Evolutionary conservation across 108 stramenopile genomes (phyloP).

Genomic region (Skeletonema grethae): DNA sequence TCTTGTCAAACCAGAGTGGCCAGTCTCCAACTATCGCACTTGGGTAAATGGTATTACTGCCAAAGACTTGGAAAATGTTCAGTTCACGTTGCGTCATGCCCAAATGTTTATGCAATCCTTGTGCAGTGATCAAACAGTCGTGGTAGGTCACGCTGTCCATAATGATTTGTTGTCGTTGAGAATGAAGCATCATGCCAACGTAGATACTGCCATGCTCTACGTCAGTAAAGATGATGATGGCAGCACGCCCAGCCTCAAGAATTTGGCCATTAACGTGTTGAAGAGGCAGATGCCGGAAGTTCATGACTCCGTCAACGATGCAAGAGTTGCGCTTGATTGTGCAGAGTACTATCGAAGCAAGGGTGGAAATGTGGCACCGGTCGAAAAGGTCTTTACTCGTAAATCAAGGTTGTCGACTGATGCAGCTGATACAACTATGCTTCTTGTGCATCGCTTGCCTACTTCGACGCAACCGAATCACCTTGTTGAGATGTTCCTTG

Average conservation of each 20-base stretch:
- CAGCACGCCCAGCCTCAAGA: conserved; percentile 70
- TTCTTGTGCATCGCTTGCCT: conserved; percentile 88
- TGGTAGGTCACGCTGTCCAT: conserved; percentile 92
- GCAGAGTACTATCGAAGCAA: conserved; percentile 47
- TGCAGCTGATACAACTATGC: conserved; percentile 33
- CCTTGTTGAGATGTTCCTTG: conserved; percentile 72
- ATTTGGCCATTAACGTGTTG: conserved; percentile 64
- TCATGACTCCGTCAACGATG: conserved; percentile 90
- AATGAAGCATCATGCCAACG: conserved; percentile 82
- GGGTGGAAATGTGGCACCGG: conserved; percentile 60
- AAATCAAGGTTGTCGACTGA: conserved; percentile 26
- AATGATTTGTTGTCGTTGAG: conserved; percentile 89
- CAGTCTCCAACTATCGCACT: conserved; percentile 88
- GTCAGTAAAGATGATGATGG: conserved; percentile 49
- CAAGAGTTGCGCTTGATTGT: conserved; percentile 68
- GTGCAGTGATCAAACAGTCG: conserved; percentile 90
- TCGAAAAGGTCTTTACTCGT: conserved; percentile 52
- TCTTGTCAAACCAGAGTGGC: conserved; percentile 91
- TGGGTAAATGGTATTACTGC: conserved; percentile 91
- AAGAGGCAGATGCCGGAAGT: conserved; percentile 75
- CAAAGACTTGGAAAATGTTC: conserved; percentile 75
- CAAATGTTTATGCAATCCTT: conserved; percentile 94
- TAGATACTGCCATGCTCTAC: conserved; percentile 89
- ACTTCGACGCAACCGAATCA: conserved; percentile 47
- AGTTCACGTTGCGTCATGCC: conserved; percentile 92